Evolutionary conservation across 352 stramenopile genomes (phyloP), one percentile per base, ranked within the genome.

Genomic region (Globisporangium recalcitrans): DNA sequence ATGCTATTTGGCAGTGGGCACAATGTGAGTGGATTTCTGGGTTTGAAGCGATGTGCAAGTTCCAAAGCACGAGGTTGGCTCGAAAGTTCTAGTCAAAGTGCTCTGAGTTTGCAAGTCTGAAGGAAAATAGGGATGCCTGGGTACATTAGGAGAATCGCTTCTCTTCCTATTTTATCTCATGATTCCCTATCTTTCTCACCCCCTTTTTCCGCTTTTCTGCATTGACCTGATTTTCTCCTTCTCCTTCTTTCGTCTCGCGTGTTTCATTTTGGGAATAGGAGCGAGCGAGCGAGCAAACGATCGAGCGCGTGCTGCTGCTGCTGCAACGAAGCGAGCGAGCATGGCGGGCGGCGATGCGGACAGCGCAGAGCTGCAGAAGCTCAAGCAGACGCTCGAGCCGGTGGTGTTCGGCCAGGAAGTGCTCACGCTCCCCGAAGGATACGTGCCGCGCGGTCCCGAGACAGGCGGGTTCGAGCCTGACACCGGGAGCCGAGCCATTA

Each of bases 391-490:
- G 44, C 69, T 93, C 60, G 74, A 88, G 54, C 69, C 79, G 21
- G 58, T 82, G 14, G 81, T 85, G 36, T 71, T 89, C 38, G 79
- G 78, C 1, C 71, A 64, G 7, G 74, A 86, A 19, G 27, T 84
- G 24, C 74, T 87, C 36, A n/a, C 74, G 26, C 69, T 91, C 27
- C 64, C 80, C 26, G 81, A 88, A 32, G 63, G 81, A 16, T 90
- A 90, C 52, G 78, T 93, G 31, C 81, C 83, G 38, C 76, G 78
- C 42, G 83, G 83, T 5, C 77, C 78, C 0, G 83, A 90, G 71
- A 93, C 83, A 16, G 75, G 69, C 22, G 71, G 73, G 51, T 77
- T 82, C 22, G 82, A 92, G 27, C 61, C 74, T 40, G 82, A 90
- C 31, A 51, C 16, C 29, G 60, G 29, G 24, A 65, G 49, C 38